Conservation (phyloP, 2,329 filamentous ascomycete genomes). For the Cercospora sp. region DNA sequence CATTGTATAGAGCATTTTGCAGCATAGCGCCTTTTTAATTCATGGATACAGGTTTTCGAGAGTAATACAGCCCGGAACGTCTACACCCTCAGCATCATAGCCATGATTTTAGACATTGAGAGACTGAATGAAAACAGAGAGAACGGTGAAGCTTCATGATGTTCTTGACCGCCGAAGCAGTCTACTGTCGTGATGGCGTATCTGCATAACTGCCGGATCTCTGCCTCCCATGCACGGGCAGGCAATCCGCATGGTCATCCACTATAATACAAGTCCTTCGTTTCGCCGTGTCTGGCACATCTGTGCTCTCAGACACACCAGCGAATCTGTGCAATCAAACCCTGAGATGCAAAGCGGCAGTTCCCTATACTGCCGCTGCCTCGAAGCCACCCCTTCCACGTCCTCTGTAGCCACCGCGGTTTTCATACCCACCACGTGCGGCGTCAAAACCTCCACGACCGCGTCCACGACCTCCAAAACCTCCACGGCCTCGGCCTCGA, state of each 20-base stretch:
- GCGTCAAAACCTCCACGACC: conserved; percentile 38
- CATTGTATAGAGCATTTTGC: not conserved
- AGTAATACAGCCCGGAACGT: not conserved
- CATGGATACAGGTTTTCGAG: not conserved
- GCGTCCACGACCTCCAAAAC: conserved; percentile 45
- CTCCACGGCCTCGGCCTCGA: conserved; percentile 74
- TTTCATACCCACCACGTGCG: conserved; percentile 24
- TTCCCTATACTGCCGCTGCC: conserved; percentile 20
- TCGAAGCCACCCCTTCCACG: conserved; percentile 27
- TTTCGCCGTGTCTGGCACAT: not conserved
- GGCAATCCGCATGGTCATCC: conserved; percentile 5
- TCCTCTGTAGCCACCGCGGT: conserved; percentile 19
- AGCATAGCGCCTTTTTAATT: not conserved
- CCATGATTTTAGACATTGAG: not conserved
- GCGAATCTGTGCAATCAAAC: conserved; percentile 8
- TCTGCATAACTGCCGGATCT: not conserved
- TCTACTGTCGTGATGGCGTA: not conserved
- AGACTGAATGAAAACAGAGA: not conserved
- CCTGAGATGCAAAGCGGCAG: conserved; percentile 1
- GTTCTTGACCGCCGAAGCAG: not conserved
- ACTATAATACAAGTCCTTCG: conserved; percentile 16
- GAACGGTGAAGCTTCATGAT: not conserved
- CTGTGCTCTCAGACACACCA: not conserved
- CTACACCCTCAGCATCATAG: not conserved
- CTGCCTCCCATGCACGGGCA: not conserved